Percentiles rank a stretch among this genome's conserved stretches.
Evolutionary conservation across 805 yeast genomes (phyloP).

Genomic region (Wickerhamiella vanderwaltii): DNA sequence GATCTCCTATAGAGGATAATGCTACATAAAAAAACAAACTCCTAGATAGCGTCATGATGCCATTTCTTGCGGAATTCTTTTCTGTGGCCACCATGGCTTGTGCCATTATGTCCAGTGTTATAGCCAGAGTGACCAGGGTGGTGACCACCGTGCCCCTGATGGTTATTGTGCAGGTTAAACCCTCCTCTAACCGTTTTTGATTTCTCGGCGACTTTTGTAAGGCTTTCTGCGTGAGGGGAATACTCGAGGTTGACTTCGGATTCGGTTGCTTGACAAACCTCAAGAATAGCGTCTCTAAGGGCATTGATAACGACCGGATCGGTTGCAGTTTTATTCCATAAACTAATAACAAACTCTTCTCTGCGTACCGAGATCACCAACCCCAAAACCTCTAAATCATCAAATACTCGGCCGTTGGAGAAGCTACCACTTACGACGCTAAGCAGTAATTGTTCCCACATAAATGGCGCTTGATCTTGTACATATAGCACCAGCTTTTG

Average conservation of each 20-base stretch:
- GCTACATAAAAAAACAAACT: not conserved
- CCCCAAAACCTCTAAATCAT: slow-evolving; percentile 38
- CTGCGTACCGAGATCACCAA: slow-evolving; percentile 46
- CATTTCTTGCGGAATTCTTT: not conserved
- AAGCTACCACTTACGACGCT: slow-evolving; percentile 41
- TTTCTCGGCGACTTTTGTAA: slow-evolving; percentile 11
- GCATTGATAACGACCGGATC: slow-evolving; percentile 25
- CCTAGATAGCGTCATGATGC: not conserved
- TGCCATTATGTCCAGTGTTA: not conserved
- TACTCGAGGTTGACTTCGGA: slow-evolving; percentile 20
- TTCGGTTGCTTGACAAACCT: not conserved
- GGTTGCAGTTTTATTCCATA: slow-evolving; percentile 42
- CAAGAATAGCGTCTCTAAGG: slow-evolving; percentile 16
- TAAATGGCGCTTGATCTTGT: slow-evolving; percentile 19
- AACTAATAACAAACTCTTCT: slow-evolving; percentile 46
- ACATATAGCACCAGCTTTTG: slow-evolving; percentile 5
- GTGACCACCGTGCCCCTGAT: not conserved
- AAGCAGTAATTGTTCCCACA: slow-evolving; percentile 37
- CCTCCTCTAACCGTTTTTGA: not conserved
- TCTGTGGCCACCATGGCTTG: not conserved
- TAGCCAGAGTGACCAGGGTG: not conserved
- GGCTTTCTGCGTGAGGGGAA: slow-evolving; percentile 25
- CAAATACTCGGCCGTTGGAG: slow-evolving; percentile 32
- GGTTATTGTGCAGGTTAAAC: not conserved
- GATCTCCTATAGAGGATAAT: too few relatives aligned